phyloP scores from a whole-genome alignment of 192 early-diverging fungal genomes.

The Podila clonocystis region DNA sequence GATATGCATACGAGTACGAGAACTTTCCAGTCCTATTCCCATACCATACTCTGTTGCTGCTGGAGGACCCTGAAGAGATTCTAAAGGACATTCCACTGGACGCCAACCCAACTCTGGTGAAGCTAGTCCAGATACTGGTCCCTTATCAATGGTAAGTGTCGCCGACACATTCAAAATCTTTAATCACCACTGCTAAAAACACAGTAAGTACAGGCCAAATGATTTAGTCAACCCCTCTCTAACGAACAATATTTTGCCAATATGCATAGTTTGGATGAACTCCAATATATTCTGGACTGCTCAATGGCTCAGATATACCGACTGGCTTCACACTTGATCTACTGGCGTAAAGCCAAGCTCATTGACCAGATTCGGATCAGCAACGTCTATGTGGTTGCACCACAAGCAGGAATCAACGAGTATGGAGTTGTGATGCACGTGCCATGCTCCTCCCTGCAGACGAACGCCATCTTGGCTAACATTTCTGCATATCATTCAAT shows the following conservation, averaged over 20 bases:
- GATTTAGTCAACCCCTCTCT: background rate
- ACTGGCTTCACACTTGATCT: slow-evolving; percentile 90
- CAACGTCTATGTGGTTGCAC: slow-evolving; percentile 85
- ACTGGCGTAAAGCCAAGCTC: slow-evolving; percentile 92
- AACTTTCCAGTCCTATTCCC: slow-evolving; percentile 83
- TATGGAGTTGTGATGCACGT: slow-evolving; percentile 30
- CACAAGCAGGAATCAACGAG: slow-evolving; percentile 67
- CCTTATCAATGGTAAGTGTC: slow-evolving; percentile 75
- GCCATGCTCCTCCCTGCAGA: background rate
- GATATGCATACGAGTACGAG: slow-evolving; percentile 67
- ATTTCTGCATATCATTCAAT: slow-evolving; percentile 40
- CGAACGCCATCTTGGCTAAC: slow-evolving; percentile 1
- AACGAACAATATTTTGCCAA: background rate
- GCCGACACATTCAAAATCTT: background rate
- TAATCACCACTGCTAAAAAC: too few species aligned
- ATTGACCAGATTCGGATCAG: slow-evolving; percentile 81
- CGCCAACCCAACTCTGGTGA: slow-evolving; percentile 86
- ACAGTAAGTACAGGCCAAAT: background rate
- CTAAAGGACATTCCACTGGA: slow-evolving; percentile 81
- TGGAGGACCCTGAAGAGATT: slow-evolving; percentile 86
- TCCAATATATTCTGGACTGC: slow-evolving; percentile 87
- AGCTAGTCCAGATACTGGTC: slow-evolving; percentile 88
- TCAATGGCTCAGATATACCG: slow-evolving; percentile 94
- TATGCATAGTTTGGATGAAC: slow-evolving; percentile 71
- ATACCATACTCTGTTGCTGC: slow-evolving; percentile 85